Evolutionary conservation across 2,329 filamentous ascomycete genomes (phyloP).

Genomic region (Mycosphaerelloides madeirae): DNA sequence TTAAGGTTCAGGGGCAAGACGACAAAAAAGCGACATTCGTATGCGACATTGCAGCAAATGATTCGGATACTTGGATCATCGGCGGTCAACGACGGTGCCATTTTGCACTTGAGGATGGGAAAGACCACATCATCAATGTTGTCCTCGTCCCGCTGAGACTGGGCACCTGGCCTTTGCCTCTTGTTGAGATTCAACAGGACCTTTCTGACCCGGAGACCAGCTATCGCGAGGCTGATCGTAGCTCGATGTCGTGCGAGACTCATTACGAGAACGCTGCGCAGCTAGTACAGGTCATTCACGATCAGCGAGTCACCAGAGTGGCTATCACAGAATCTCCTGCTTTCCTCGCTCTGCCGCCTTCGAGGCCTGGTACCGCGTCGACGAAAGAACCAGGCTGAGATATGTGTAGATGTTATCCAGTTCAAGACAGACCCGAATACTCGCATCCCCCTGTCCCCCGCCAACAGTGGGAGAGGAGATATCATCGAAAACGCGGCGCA

Average conservation of each 20-base stretch:
- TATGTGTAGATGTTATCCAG: background rate
- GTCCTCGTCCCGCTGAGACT: slow-evolving; percentile 75
- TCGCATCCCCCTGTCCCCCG: background rate
- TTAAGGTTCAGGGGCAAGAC: slow-evolving; percentile 15
- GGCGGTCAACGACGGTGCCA: slow-evolving; percentile 76
- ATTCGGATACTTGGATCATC: slow-evolving; percentile 74
- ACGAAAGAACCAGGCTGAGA: slow-evolving; percentile 9
- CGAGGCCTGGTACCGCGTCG: slow-evolving; percentile 14
- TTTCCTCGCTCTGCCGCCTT: slow-evolving; percentile 3
- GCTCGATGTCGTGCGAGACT: slow-evolving; percentile 61
- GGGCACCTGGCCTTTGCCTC: slow-evolving; percentile 72
- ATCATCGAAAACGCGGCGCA: too few relatives aligned
- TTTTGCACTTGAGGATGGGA: slow-evolving; percentile 52
- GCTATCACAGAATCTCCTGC: slow-evolving; percentile 13
- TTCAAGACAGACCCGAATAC: background rate
- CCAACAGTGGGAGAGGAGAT: background rate
- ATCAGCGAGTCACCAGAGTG: slow-evolving; percentile 13
- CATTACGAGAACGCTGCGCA: slow-evolving; percentile 76
- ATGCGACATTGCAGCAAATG: slow-evolving; percentile 69
- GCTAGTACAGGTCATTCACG: slow-evolving; percentile 59
- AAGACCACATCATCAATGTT: slow-evolving; percentile 54
- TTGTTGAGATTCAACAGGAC: slow-evolving; percentile 67
- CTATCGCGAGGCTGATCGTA: slow-evolving; percentile 17
- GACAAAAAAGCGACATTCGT: slow-evolving; percentile 59
- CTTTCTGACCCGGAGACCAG: slow-evolving; percentile 36